These are phyloP conservation scores for Litchi chinensis DNA, from an alignment of 345 rosid genomes.

Conservation along the genomic window DNA sequence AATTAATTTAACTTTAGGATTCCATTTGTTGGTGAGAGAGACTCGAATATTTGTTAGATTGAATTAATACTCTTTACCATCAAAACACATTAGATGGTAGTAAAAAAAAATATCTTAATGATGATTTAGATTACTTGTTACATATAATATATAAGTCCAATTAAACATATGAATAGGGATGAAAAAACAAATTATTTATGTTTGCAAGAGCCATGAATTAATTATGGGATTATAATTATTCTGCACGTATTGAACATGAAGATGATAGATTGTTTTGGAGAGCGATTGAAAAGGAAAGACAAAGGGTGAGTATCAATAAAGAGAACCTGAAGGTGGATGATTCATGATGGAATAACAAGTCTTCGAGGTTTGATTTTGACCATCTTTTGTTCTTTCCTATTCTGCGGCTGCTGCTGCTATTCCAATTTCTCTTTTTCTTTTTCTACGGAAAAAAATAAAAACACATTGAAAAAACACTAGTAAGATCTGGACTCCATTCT, in stretches of 20 bases:
- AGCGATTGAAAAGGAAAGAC: conserved; percentile 30
- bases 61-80: too few species aligned
- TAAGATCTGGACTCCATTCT: conserved; percentile 52
- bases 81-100: too few species aligned
- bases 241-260: neutral
- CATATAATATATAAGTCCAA: too few species aligned
- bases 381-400: conserved; percentile 42
- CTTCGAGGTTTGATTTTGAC: conserved; percentile 56
- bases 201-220: neutral
- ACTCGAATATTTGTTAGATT: too few species aligned
- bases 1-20: too few species aligned
- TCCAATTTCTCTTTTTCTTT: neutral
- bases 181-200: too few species aligned
- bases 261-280: neutral
- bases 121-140: too few species aligned
- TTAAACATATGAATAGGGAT: too few species aligned
- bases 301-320: conserved; percentile 59
- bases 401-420: conserved; percentile 42
- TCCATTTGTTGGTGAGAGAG: too few species aligned
- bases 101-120: too few species aligned
- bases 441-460: neutral
- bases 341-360: conserved; percentile 37
- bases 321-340: conserved; percentile 27
- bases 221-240: neutral
- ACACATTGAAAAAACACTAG: neutral